phyloP scores from a whole-genome alignment of 2,329 filamentous ascomycete species.

The Colletotrichum lentis region DNA sequence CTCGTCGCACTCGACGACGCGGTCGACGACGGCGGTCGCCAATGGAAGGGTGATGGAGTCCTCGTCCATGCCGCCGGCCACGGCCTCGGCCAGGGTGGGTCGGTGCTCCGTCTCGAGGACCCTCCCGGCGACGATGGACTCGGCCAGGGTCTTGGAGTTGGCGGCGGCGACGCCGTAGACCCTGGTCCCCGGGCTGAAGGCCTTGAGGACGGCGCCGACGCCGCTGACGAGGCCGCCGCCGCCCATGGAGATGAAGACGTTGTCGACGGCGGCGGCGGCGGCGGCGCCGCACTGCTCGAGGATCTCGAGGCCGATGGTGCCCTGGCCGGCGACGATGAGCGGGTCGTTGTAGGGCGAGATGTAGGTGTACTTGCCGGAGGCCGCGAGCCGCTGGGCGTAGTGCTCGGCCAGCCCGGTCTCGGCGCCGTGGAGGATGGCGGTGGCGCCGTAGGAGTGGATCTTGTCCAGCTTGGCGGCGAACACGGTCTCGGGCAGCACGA shows the following conservation, averaged over 20 bases:
- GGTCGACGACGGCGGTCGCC: constrained; percentile 39
- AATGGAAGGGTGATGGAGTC: constrained; percentile 40
- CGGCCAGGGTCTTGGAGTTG: constrained; percentile 41
- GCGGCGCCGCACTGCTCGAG: constrained; percentile 39
- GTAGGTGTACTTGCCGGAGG: constrained; percentile 39
- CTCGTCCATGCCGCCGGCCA: constrained; percentile 41
- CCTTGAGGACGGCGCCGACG: constrained; percentile 41
- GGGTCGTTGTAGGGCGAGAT: constrained; percentile 42
- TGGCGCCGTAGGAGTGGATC: constrained; percentile 39
- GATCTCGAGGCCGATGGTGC: constrained; percentile 39
- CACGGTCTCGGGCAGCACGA: constrained; percentile 40
- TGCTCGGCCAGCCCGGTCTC: constrained; percentile 41
- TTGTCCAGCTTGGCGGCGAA: constrained; percentile 39
- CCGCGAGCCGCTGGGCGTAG: constrained; percentile 41
- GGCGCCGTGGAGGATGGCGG: constrained; percentile 40
- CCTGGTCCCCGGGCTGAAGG: constrained; percentile 39
- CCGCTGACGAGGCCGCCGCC: constrained; percentile 42
- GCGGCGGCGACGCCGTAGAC: constrained; percentile 40
- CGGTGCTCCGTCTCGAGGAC: constrained; percentile 41
- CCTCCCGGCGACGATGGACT: constrained; percentile 38
- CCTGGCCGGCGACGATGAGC: constrained; percentile 39
- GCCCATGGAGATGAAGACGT: constrained; percentile 42
- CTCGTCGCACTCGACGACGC: constrained; percentile 40
- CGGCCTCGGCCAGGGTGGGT: constrained; percentile 41
- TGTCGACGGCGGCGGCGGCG: constrained; percentile 36